phyloP scores from a whole-genome alignment of 306 rosid genomes.

The Luffa acutangula region DNA sequence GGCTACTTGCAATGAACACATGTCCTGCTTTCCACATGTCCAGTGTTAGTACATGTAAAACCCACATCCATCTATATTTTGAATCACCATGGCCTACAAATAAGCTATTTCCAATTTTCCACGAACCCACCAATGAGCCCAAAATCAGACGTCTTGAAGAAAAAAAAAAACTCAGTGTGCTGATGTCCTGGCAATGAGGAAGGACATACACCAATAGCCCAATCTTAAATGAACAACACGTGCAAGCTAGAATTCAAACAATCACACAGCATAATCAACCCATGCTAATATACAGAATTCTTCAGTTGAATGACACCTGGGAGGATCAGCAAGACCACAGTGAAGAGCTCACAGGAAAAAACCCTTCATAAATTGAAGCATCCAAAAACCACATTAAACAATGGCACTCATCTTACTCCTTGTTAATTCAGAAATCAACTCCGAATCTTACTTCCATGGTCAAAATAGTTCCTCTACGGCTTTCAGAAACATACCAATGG shows the following conservation, averaged over 20 bases:
- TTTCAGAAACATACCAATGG: neutral
- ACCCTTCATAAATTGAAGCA: neutral
- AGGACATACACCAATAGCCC: conserved; percentile 17
- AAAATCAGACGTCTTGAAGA: conserved; percentile 10
- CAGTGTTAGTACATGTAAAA: conserved; percentile 15
- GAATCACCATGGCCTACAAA: conserved; percentile 8
- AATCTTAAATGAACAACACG: conserved; percentile 20
- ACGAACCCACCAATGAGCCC: conserved; percentile 7
- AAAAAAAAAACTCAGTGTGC: conserved; percentile 13
- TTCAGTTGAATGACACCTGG: conserved; percentile 16
- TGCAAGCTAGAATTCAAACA: neutral
- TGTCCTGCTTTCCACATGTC: conserved; percentile 4
- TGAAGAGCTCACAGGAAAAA: conserved; percentile 7
- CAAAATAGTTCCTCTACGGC: neutral
- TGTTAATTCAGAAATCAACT: neutral
- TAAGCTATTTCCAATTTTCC: neutral
- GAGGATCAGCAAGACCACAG: conserved; percentile 13
- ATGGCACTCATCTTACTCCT: neutral
- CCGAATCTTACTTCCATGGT: neutral
- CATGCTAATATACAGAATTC: neutral
- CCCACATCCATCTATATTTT: conserved; percentile 16
- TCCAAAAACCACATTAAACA: neutral
- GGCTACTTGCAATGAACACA: conserved; percentile 10
- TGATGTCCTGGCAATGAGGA: conserved; percentile 1
- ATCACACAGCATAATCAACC: conserved; percentile 10